These are phyloP conservation scores for Globisporangium parvum DNA, from an alignment of 352 stramenopile genomes.

Conservation along the genomic window DNA sequence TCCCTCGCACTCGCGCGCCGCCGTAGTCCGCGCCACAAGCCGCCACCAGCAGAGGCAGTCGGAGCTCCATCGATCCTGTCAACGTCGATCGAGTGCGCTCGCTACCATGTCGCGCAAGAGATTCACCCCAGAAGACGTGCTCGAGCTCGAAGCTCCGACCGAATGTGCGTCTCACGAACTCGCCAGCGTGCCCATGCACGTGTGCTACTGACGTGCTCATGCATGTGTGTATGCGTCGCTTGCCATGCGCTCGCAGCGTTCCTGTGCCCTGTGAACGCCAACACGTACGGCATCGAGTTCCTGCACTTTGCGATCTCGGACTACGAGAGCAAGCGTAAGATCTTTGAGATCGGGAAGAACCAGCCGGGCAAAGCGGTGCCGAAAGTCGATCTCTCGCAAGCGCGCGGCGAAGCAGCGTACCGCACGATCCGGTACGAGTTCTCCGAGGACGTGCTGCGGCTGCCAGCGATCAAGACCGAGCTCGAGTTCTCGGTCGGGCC, in stretches of 20 bases:
- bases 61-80: background rate
- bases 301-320: slow-evolving; percentile 93
- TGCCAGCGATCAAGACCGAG: slow-evolving; percentile 86
- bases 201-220: background rate
- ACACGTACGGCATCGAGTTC: slow-evolving; percentile 95
- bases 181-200: background rate
- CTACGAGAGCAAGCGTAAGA: slow-evolving; percentile 92
- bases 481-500: slow-evolving; percentile 92
- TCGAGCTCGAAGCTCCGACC: slow-evolving; percentile 72
- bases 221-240: slow-evolving; percentile 2
- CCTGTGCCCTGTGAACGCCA: slow-evolving; percentile 91
- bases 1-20: background rate
- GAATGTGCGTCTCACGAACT: slow-evolving; percentile 35
- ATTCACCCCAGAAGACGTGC: slow-evolving; percentile 81
- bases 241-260: slow-evolving; percentile 51
- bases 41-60: background rate
- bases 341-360: slow-evolving; percentile 91
- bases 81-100: background rate
- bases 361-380: slow-evolving; percentile 52
- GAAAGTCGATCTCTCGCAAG: slow-evolving; percentile 83
- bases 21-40: background rate
- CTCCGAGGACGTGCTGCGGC: slow-evolving; percentile 88
- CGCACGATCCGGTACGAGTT: slow-evolving; percentile 95
- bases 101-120: slow-evolving; percentile 50
- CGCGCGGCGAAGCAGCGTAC: slow-evolving; percentile 86